A percentile compares a stretch with the other conserved stretches of the same genome.
Evolutionary conservation across 169 alveolate species (phyloP).

Genomic region (Fabrea salina): DNA sequence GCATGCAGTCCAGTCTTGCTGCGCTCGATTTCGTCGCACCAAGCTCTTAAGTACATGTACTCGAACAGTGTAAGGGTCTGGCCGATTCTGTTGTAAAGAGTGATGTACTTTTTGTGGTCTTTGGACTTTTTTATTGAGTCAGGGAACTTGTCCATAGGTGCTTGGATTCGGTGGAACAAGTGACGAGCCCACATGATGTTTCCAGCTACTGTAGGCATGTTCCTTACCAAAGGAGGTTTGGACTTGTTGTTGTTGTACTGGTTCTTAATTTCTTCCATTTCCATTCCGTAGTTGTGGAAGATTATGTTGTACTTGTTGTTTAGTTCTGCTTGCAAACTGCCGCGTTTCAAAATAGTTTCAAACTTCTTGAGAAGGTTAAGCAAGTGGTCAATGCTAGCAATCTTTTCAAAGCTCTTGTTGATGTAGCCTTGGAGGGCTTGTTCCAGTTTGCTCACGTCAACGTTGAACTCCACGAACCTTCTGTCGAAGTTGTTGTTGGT

Average conservation of each 20-base stretch:
- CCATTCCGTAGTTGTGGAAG: slow-evolving; percentile 89
- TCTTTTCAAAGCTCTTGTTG: slow-evolving; percentile 87
- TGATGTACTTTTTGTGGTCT: slow-evolving; percentile 78
- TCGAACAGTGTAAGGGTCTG: slow-evolving; percentile 86
- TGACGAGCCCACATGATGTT: slow-evolving; percentile 94
- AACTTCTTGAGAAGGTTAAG: slow-evolving; percentile 87
- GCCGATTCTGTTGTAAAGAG: slow-evolving; percentile 84
- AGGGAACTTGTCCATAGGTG: slow-evolving; percentile 90
- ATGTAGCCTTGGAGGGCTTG: slow-evolving; percentile 87
- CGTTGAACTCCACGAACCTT: slow-evolving; percentile 95
- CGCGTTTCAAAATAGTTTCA: slow-evolving; percentile 87
- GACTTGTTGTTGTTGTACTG: slow-evolving; percentile 84
- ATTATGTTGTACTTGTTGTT: slow-evolving; percentile 86
- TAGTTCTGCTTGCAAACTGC: slow-evolving; percentile 82
- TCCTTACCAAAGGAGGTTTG: slow-evolving; percentile 89
- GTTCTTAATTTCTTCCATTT: slow-evolving; percentile 83
- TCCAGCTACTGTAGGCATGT: slow-evolving; percentile 93
- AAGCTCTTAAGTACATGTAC: slow-evolving; percentile 84
- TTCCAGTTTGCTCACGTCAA: slow-evolving; percentile 88
- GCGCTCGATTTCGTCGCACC: slow-evolving; percentile 89
- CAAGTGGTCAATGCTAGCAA: slow-evolving; percentile 83
- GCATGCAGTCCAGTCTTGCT: slow-evolving; percentile 90
- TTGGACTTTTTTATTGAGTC: slow-evolving; percentile 64
- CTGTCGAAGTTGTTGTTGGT: slow-evolving; percentile 93
- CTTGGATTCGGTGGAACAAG: slow-evolving; percentile 86